Evolutionary conservation across 2,329 filamentous ascomycete genomes (phyloP).

Genomic region (Talaromyces pinophilus): DNA sequence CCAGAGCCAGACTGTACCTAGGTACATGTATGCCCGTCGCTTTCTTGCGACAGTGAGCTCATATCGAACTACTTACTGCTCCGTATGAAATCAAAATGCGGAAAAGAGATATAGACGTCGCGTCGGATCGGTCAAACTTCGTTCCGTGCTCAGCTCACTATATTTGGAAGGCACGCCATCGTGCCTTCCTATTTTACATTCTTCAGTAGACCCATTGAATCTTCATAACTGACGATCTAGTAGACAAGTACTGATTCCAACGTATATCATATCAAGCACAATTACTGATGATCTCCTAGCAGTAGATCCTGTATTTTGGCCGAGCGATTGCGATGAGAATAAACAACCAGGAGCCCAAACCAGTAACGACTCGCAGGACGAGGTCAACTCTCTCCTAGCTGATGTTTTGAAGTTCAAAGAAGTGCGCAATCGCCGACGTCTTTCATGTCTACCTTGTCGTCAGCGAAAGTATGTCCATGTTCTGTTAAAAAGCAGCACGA

Average conservation of each 20-base stretch:
- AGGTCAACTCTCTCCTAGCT: background rate
- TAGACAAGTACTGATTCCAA: background rate
- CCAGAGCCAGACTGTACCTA: background rate
- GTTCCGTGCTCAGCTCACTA: background rate
- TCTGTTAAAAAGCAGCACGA: background rate
- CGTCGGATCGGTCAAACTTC: background rate
- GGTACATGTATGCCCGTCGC: background rate
- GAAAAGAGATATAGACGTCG: background rate
- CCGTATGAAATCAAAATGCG: background rate
- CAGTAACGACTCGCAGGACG: background rate
- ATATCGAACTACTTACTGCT: too few relatives aligned
- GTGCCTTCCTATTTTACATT: background rate
- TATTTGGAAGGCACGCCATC: background rate
- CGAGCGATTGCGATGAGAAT: background rate
- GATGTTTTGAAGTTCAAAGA: background rate
- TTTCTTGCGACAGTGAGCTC: too few relatives aligned
- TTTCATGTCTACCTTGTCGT: background rate
- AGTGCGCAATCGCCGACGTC: background rate
- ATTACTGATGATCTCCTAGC: background rate
- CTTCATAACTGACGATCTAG: background rate
- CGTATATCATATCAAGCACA: background rate
- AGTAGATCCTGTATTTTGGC: background rate
- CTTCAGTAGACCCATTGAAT: background rate
- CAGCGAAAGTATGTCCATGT: background rate
- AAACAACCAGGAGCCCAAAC: background rate